Conservation (phyloP, 2,329 filamentous ascomycete species). For the Beauveria brongniartii region DNA sequence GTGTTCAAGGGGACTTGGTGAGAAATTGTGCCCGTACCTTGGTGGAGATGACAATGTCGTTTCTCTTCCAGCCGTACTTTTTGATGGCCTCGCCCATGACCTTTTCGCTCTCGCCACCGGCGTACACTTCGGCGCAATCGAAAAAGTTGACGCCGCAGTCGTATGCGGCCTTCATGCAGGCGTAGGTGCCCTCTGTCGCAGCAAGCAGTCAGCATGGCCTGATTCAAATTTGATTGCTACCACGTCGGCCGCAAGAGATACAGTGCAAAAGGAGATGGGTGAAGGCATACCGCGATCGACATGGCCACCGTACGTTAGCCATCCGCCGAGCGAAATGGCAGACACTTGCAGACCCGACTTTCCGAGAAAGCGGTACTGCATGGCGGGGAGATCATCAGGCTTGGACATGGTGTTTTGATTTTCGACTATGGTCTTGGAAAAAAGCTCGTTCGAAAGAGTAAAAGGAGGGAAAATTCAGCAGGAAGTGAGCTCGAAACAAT, state of each 20-base stretch:
- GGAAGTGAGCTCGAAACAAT: neutral
- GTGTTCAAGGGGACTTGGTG: neutral
- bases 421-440: no score
- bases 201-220: slow-evolving; percentile 9
- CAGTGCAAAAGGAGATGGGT: neutral
- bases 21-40: slow-evolving; percentile 31
- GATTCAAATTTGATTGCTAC: no score
- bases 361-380: slow-evolving; percentile 67
- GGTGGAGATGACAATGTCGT: slow-evolving; percentile 54
- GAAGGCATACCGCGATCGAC: slow-evolving; percentile 51
- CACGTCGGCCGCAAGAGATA: no score
- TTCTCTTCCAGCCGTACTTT: slow-evolving; percentile 52
- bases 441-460: neutral
- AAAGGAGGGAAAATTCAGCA: neutral
- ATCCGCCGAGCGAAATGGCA: slow-evolving; percentile 61
- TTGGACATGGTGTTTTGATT: slow-evolving; percentile 23
- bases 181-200: slow-evolving; percentile 36
- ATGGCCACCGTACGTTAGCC: slow-evolving; percentile 69
- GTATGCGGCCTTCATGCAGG: slow-evolving; percentile 54
- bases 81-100: slow-evolving; percentile 55
- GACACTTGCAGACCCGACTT: slow-evolving; percentile 67
- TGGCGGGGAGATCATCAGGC: slow-evolving; percentile 38
- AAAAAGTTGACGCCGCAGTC: slow-evolving; percentile 56
- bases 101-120: slow-evolving; percentile 52
- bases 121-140: slow-evolving; percentile 51